phyloP scores from a whole-genome alignment of 139 green algal species.

The Micromonas commoda region DNA sequence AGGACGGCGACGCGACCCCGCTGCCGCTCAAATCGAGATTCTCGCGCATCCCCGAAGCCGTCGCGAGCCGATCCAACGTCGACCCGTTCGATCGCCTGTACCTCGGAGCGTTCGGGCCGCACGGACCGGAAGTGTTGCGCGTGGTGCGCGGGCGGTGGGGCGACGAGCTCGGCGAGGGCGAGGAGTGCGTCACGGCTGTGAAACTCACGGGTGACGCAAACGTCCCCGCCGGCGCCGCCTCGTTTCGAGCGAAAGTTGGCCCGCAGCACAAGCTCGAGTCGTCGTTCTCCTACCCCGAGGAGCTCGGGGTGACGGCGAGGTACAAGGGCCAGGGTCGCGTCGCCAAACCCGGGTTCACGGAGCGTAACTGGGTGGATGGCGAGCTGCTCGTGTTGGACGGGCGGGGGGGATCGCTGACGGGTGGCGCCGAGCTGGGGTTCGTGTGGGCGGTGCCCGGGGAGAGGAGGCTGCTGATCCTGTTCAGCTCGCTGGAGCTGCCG shows the following conservation, averaged over 20 bases:
- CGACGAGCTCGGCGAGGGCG: constrained; percentile 11
- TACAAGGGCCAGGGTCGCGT: constrained; percentile 71
- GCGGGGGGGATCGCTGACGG: constrained; percentile 28
- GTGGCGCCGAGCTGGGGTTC: constrained; percentile 75
- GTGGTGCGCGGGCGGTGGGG: constrained; percentile 43
- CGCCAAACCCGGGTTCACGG: constrained; percentile 57
- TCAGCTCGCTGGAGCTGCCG: constrained; percentile 19
- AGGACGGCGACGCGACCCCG: neutral
- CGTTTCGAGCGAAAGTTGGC: constrained; percentile 69
- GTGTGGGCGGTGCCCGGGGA: constrained; percentile 67
- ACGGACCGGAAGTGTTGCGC: constrained; percentile 79
- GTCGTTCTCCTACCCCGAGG: constrained; percentile 60
- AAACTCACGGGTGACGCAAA: constrained; percentile 90
- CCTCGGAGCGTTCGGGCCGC: constrained; percentile 76
- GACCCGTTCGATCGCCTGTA: constrained; percentile 68
- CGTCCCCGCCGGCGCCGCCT: constrained; percentile 65
- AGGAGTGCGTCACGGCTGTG: constrained; percentile 58
- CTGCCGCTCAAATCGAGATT: neutral
- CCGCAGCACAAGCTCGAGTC: constrained; percentile 20
- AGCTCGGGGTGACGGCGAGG: constrained; percentile 66
- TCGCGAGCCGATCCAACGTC: constrained; percentile 21
- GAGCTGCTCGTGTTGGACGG: constrained; percentile 75
- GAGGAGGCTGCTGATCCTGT: constrained; percentile 61
- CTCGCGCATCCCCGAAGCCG: neutral
- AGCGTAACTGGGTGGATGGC: constrained; percentile 77